A percentile compares a stretch with the other conserved stretches of the same genome.
Conservation (phyloP, 2,329 filamentous ascomycete species). For the Epichloe sibirici region DNA sequence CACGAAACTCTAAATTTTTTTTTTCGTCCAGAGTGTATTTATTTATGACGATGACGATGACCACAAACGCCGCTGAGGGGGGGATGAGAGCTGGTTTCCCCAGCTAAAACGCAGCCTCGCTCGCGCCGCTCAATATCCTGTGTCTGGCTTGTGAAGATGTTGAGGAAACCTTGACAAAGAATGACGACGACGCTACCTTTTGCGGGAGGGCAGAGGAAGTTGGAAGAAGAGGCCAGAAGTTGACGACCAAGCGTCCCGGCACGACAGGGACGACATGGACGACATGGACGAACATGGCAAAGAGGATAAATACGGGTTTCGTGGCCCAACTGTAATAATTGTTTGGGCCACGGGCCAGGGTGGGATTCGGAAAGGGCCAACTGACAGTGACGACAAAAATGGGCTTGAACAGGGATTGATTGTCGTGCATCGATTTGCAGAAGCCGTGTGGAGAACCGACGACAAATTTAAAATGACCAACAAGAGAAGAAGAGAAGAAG, state of each 20-base stretch:
- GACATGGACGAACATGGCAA: slow-evolving; percentile 1
- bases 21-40: neutral
- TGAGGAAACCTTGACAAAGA: neutral
- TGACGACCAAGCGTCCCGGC: neutral
- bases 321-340: neutral
- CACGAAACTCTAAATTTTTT: neutral
- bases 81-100: neutral
- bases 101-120: neutral
- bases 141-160: neutral
- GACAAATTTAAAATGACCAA: too few relatives aligned
- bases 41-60: neutral
- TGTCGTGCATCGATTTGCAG: neutral
- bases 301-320: slow-evolving; percentile 3
- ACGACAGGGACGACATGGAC: neutral
- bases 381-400: too few relatives aligned
- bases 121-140: neutral
- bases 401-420: neutral
- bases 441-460: neutral
- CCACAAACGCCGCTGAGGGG: neutral
- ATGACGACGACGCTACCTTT: neutral
- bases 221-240: neutral
- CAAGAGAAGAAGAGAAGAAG: too few relatives aligned
- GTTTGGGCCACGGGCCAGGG: neutral
- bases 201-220: neutral
- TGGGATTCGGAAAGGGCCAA: neutral